Percentiles rank a stretch among this genome's conserved stretches.
Evolutionary conservation across 192 early-diverging fungal species (phyloP).

Genomic region (Gaertneriomyces semiglobifer): DNA sequence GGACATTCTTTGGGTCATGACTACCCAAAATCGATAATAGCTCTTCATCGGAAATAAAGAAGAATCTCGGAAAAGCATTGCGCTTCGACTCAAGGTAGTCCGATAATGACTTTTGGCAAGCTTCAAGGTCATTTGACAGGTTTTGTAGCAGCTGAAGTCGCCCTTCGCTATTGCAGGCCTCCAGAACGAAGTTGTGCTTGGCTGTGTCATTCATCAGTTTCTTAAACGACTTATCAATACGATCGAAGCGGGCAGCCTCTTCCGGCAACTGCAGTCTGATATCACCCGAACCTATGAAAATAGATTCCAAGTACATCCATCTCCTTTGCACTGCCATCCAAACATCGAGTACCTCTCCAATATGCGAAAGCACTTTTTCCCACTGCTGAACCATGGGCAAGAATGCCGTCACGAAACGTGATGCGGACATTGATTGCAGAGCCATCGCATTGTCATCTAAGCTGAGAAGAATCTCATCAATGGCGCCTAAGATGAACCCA

Average conservation of each 20-base stretch:
- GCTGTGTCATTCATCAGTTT: conserved; percentile 59
- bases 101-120: conserved; percentile 58
- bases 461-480: conserved; percentile 54
- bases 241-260: conserved; percentile 55
- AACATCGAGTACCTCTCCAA: conserved; percentile 57
- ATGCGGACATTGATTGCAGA: conserved; percentile 54
- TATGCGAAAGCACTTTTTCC: conserved; percentile 57
- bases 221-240: conserved; percentile 59
- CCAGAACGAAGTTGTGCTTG: conserved; percentile 51
- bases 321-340: conserved; percentile 62
- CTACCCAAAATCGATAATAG: conserved; percentile 59
- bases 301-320: conserved; percentile 63
- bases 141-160: conserved; percentile 47
- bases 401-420: conserved; percentile 55
- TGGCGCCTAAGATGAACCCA: conserved; percentile 56
- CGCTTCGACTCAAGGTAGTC: conserved; percentile 62
- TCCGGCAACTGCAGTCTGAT: conserved; percentile 59
- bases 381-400: conserved; percentile 56
- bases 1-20: conserved; percentile 58
- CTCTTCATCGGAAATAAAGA: conserved; percentile 64
- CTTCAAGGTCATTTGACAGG: conserved; percentile 54
- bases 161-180: conserved; percentile 55
- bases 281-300: conserved; percentile 59
- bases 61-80: conserved; percentile 59
- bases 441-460: conserved; percentile 60